Evolutionary conservation across 805 yeast species (phyloP).

Genomic region (Candida succiphila): DNA sequence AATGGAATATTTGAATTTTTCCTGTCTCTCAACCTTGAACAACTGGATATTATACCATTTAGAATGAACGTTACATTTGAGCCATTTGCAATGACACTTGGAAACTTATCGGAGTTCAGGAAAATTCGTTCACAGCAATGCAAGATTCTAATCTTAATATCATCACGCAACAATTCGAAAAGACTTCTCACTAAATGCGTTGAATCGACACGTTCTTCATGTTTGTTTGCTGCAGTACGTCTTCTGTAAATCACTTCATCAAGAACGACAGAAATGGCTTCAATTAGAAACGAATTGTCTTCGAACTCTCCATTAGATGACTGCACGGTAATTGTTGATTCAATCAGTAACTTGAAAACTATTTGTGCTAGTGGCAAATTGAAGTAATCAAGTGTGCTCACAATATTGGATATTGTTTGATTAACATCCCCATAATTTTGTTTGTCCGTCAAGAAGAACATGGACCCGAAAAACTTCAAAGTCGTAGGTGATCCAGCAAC

Average conservation of each 20-base stretch:
- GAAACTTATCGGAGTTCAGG: slow-evolving; percentile 30
- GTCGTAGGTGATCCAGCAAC: too few species aligned
- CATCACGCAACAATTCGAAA: slow-evolving; percentile 26
- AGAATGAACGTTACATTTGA: slow-evolving; percentile 26
- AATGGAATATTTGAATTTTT: slow-evolving; percentile 10
- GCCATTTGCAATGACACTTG: slow-evolving; percentile 15
- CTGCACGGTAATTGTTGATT: too few species aligned
- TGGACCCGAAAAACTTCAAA: background rate
- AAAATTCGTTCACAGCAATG: slow-evolving; percentile 30
- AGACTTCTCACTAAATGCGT: slow-evolving; percentile 24
- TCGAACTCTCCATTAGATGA: too few species aligned
- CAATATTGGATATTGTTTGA: slow-evolving; percentile 6
- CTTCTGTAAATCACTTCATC: too few species aligned
- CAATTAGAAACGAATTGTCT: too few species aligned
- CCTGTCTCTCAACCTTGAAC: slow-evolving; percentile 24
- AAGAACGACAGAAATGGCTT: too few species aligned
- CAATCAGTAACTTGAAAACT: slow-evolving; percentile 18
- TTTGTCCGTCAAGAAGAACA: background rate
- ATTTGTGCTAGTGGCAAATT: slow-evolving; percentile 33
- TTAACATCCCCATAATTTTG: background rate
- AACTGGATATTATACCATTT: slow-evolving; percentile 35
- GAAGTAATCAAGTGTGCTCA: slow-evolving; percentile 24
- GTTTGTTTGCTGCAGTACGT: background rate
- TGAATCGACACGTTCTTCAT: background rate
- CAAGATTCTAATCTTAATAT: slow-evolving; percentile 22